phyloP scores from a whole-genome alignment of 2,329 filamentous ascomycete genomes.

The Pseudogymnoascus sp. region DNA sequence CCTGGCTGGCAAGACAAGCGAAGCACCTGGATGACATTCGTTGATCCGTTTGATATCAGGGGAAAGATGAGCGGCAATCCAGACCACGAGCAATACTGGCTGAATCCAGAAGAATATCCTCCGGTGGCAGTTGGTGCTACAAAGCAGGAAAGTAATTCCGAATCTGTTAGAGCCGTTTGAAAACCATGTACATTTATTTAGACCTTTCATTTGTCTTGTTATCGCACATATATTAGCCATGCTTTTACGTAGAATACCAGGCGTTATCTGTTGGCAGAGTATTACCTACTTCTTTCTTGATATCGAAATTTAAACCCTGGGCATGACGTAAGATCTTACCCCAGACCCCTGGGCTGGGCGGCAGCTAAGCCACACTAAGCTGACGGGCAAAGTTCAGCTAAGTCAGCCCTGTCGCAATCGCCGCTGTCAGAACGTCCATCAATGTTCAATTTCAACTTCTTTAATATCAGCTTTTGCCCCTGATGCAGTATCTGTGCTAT shows the following conservation, averaged over 20 bases:
- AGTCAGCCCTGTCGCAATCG: background rate
- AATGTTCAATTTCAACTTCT: background rate
- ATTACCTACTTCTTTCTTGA: background rate
- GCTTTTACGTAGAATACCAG: background rate
- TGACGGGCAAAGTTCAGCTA: background rate
- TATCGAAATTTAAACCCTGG: background rate
- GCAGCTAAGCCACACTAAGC: constrained; percentile 2
- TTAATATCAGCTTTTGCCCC: background rate
- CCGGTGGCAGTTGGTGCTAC: background rate
- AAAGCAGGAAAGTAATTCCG: background rate
- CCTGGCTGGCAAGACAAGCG: constrained; percentile 26
- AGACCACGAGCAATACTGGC: constrained; percentile 5
- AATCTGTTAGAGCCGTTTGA: background rate
- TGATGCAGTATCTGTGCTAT: background rate
- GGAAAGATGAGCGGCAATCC: background rate
- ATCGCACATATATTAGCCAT: background rate
- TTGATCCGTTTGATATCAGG: background rate
- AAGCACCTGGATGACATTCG: background rate
- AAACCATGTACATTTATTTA: background rate
- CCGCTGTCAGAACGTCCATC: background rate
- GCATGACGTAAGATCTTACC: background rate
- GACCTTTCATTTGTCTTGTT: background rate
- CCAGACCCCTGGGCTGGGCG: background rate
- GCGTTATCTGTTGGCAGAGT: background rate
- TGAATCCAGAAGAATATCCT: background rate